Evolutionary conservation across 345 rosid species (phyloP).

Genomic region (Viola odorata): DNA sequence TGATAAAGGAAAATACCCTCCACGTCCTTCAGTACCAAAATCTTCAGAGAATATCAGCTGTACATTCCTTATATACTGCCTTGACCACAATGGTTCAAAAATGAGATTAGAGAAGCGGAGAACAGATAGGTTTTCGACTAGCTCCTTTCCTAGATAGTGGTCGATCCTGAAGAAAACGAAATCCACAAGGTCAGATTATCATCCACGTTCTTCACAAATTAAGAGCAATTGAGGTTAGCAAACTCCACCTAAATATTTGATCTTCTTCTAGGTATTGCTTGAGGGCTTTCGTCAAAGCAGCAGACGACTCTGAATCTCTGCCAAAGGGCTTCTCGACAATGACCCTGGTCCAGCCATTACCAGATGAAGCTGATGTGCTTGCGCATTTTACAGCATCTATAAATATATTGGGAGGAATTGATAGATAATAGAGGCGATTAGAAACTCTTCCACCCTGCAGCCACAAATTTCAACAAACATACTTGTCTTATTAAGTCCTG

Average conservation of each 20-base stretch:
- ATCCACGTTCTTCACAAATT: not conserved
- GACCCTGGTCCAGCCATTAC: conserved; percentile 94
- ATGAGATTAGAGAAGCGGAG: conserved; percentile 98
- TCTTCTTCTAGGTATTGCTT: conserved; percentile 83
- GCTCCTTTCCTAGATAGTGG: conserved; percentile 97
- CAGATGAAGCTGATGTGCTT: conserved; percentile 82
- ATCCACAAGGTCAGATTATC: conserved; percentile 16
- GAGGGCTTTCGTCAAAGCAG: conserved; percentile 79
- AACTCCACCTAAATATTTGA: conserved; percentile 81
- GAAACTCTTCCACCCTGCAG: conserved; percentile 72
- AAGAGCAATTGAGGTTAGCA: conserved; percentile 2
- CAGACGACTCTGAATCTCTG: conserved; percentile 92
- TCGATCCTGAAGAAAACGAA: conserved; percentile 60
- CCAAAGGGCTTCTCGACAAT: conserved; percentile 99
- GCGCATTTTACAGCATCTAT: conserved; percentile 91
- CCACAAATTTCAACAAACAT: conserved; percentile 13
- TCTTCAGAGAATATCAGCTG: conserved; percentile 95
- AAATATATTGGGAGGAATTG: conserved; percentile 94
- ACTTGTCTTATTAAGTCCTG: not conserved
- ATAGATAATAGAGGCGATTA: conserved; percentile 88
- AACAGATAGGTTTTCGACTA: conserved; percentile 92
- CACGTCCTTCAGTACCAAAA: conserved; percentile 99
- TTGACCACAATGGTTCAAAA: conserved; percentile 94
- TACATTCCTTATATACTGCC: conserved; percentile 89
- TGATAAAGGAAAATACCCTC: conserved; percentile 59